Conservation (phyloP, 176 grass and related monocot species). For the Miscanthus lutarioriparius region DNA sequence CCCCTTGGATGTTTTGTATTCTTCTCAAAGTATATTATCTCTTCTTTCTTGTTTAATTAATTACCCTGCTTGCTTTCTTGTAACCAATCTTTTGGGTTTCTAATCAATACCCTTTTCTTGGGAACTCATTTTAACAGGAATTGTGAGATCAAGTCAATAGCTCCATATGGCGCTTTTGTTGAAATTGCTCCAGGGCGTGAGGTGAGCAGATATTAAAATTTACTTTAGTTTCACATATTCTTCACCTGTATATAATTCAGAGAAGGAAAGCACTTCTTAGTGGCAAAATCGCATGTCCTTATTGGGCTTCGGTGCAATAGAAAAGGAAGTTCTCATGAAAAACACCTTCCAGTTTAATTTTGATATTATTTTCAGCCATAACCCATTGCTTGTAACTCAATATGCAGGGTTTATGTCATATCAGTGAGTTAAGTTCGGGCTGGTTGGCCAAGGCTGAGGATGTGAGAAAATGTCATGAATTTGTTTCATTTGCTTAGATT, state of each 20-base stretch:
- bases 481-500: conserved; percentile 24
- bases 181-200: conserved; percentile 97
- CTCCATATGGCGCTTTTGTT: conserved; percentile 87
- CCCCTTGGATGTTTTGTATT: conserved; percentile 9
- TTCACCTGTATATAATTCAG: conserved; percentile 20
- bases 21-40: not conserved
- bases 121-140: conserved; percentile 50
- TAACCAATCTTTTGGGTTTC: conserved; percentile 11
- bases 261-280: not conserved
- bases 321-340: conserved; percentile 34
- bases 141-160: conserved; percentile 90
- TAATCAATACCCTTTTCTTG: conserved; percentile 26
- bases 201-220: conserved; percentile 42
- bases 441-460: conserved; percentile 91
- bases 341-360: conserved; percentile 16
- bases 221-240: conserved; percentile 19
- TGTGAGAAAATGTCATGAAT: conserved; percentile 57
- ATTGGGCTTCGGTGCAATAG: not conserved
- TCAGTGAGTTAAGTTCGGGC: conserved; percentile 88
- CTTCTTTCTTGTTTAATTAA: not conserved
- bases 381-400: conserved; percentile 1
- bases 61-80: conserved; percentile 7
- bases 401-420: conserved; percentile 87
- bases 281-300: not conserved
- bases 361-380: not conserved